phyloP scores from a whole-genome alignment of 2,329 filamentous ascomycete species.

The Colletotrichum karsti region DNA sequence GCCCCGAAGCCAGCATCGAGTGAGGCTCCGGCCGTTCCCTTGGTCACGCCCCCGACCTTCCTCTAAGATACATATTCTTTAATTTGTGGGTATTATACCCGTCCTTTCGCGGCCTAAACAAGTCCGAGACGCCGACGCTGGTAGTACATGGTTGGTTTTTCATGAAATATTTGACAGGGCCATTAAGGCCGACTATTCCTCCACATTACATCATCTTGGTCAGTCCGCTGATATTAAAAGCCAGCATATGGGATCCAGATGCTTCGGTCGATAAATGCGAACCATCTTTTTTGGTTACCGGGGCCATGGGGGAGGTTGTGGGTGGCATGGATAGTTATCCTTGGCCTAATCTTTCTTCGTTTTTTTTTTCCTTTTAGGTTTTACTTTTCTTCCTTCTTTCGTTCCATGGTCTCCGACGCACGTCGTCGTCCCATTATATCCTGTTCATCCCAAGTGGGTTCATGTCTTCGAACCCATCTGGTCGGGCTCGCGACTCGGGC shows the following conservation, averaged over 20 bases:
- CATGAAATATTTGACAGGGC: slow-evolving; percentile 3
- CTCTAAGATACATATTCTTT: neutral
- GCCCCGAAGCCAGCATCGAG: neutral
- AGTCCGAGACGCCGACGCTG: slow-evolving; percentile 31
- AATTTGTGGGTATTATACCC: slow-evolving; percentile 10
- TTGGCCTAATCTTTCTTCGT: neutral
- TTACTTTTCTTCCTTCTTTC: slow-evolving; percentile 6
- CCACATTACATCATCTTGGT: slow-evolving; percentile 11
- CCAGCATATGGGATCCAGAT: neutral
- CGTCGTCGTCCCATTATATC: slow-evolving; percentile 46
- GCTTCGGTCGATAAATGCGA: slow-evolving; percentile 8
- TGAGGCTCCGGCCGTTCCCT: neutral
- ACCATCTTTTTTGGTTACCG: neutral
- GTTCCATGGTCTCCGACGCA: neutral
- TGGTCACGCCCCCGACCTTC: neutral
- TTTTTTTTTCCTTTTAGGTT: neutral
- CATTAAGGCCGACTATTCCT: slow-evolving; percentile 5
- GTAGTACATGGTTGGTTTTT: slow-evolving; percentile 10
- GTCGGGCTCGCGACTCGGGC: slow-evolving; percentile 33
- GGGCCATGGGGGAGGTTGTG: neutral
- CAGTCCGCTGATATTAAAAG: neutral
- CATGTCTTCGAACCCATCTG: slow-evolving; percentile 47
- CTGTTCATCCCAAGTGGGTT: slow-evolving; percentile 67
- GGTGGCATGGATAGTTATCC: neutral
- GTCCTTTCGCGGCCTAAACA: slow-evolving; percentile 17